Conservation (phyloP, 257 asterid genomes). For the Apocynum venetum region DNA sequence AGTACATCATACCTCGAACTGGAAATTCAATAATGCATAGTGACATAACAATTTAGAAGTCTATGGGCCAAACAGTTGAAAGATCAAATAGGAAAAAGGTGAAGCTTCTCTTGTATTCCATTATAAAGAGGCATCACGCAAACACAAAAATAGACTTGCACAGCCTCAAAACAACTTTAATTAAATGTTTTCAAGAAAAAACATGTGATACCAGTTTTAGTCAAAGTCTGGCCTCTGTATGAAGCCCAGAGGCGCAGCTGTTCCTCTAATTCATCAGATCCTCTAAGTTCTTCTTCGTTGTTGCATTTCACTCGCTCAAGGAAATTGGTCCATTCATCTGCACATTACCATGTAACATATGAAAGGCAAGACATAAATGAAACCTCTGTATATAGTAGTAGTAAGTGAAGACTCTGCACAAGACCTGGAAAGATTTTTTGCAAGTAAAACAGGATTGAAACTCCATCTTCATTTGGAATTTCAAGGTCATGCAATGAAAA, state of each 20-base stretch:
- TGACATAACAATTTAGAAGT: conserved; percentile 6
- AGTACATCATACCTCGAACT: conserved; percentile 99
- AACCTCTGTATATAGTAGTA: conserved; percentile 6
- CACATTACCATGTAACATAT: conserved; percentile 16
- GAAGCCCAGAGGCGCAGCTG: conserved; percentile 98
- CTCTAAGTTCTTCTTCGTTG: conserved; percentile 80
- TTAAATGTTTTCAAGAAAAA: not conserved
- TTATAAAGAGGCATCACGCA: too few relatives aligned
- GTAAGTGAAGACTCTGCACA: conserved; percentile 23
- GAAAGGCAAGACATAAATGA: conserved; percentile 16
- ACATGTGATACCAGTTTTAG: conserved; percentile 68
- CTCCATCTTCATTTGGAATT: conserved; percentile 93
- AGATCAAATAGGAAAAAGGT: conserved; percentile 6
- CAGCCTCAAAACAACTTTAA: not conserved
- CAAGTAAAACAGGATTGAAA: conserved; percentile 89
- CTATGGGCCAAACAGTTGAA: conserved; percentile 1
- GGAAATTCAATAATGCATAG: conserved; percentile 10
- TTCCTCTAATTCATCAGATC: conserved; percentile 75
- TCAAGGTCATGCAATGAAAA: conserved; percentile 90
- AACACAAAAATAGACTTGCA: not conserved
- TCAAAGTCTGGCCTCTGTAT: conserved; percentile 94
- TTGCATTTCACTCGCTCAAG: conserved; percentile 68
- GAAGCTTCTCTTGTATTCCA: not conserved
- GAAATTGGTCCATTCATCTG: conserved; percentile 98
- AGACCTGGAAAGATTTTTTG: conserved; percentile 97